phyloP scores from a whole-genome alignment of 176 grass and related monocot species.

The Cocos nucifera region DNA sequence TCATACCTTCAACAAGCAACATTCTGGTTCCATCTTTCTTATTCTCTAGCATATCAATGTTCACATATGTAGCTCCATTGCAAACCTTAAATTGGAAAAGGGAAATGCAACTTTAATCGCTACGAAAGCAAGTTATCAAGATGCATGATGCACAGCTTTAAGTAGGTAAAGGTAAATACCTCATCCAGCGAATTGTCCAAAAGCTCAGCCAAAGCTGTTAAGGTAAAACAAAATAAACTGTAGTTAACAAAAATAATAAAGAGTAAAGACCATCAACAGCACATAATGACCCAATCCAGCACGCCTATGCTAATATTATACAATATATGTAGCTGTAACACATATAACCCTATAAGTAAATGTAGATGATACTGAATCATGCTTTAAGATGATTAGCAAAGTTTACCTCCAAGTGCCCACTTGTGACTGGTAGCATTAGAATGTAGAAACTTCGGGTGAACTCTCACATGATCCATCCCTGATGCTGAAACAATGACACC shows the following conservation, averaged over 20 bases:
- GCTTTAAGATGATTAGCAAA: neutral
- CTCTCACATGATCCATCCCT: constrained; percentile 84
- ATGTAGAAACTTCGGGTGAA: constrained; percentile 93
- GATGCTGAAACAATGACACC: constrained; percentile 33
- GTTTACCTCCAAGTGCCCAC: constrained; percentile 89
- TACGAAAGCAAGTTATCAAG: neutral
- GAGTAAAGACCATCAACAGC: too few species aligned
- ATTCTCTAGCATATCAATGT: constrained; percentile 72
- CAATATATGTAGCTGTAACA: too few species aligned
- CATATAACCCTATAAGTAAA: too few species aligned
- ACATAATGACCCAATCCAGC: too few species aligned
- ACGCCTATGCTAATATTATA: too few species aligned
- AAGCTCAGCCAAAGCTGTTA: constrained; percentile 89
- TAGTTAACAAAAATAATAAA: too few species aligned
- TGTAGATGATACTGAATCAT: too few species aligned
- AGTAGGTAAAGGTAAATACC: constrained; percentile 28
- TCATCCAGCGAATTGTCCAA: constrained; percentile 95
- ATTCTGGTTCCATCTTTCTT: constrained; percentile 72
- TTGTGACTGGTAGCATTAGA: constrained; percentile 99
- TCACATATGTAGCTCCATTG: constrained; percentile 94
- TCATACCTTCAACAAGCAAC: constrained; percentile 83
- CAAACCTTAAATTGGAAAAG: constrained; percentile 36
- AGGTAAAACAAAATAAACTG: constrained; percentile 5
- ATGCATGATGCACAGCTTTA: constrained; percentile 6
- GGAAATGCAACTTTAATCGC: constrained; percentile 1